A percentile compares a stretch with the other conserved stretches of the same genome.
Evolutionary conservation across 495 filamentous ascomycete species (phyloP).

Genomic region (Hyphodiscus hymeniophilus): DNA sequence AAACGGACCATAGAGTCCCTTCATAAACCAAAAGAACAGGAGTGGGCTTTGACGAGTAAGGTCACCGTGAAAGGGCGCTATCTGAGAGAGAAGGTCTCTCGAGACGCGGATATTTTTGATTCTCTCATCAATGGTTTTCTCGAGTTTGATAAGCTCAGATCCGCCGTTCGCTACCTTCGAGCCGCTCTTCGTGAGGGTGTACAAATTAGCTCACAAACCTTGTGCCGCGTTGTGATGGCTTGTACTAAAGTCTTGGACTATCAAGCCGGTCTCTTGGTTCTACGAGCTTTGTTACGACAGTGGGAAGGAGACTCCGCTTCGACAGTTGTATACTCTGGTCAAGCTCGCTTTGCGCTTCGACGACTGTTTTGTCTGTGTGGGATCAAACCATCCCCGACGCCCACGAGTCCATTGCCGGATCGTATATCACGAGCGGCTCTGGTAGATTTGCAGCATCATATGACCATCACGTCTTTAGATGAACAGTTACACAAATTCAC

Average conservation of each 20-base stretch:
- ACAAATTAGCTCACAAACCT: neutral
- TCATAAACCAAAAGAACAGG: neutral
- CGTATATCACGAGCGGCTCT: neutral
- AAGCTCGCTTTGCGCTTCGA: neutral
- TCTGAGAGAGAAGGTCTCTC: constrained; percentile 9
- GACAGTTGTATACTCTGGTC: neutral
- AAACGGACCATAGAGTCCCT: neutral
- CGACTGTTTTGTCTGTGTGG: constrained; percentile 12
- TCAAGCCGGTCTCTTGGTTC: constrained; percentile 1
- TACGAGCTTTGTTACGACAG: constrained; percentile 3
- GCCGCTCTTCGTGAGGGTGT: constrained; percentile 13
- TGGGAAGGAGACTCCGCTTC: neutral
- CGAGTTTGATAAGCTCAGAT: constrained; percentile 1
- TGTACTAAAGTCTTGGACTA: constrained; percentile 3
- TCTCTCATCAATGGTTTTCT: constrained; percentile 14
- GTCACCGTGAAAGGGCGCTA: constrained; percentile 7
- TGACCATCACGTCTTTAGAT: constrained; percentile 6
- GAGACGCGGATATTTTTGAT: constrained; percentile 17
- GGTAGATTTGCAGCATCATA: constrained; percentile 1
- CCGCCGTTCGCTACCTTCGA: constrained; percentile 10
- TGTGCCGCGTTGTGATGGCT: constrained; percentile 3
- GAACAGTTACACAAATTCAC: constrained; percentile 1
- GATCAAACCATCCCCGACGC: neutral
- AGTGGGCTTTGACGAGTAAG: constrained; percentile 16
- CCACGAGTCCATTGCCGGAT: neutral